Base-by-base conservation (phyloP, 1,284 basidiomycete species). In the Dichomitus squalens region DNA sequence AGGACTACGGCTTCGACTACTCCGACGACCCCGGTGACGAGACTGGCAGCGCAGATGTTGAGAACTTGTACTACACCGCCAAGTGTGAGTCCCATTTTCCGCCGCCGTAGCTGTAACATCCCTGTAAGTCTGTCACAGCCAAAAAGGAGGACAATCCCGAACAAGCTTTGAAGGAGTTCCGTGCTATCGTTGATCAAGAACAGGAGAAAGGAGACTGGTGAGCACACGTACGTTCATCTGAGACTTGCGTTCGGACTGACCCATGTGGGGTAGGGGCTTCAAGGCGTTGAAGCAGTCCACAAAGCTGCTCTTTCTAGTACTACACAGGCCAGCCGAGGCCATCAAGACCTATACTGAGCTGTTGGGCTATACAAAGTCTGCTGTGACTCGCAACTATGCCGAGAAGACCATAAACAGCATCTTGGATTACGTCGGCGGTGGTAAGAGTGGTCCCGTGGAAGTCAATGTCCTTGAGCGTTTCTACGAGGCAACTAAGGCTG, bases 361-460 rank as follows among this genome's bases (percentile, higher is more conserved):
- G 2, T 78, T 98, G 55, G 86, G 88, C 0, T 99, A 98, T 74
- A 98, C 95, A 11, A 96, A 95, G 72, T 92, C 91, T 8, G 91
- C 92, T 1, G 92, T 95, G 14, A 95, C 93, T 3, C 84, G 93
- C 40, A 95, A 95, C 68, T 92, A 95, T 68, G 93, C 93, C 7
- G 97, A 99, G 75, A 99, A 99, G 79, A 92, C 93, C 7, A 99
- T 99, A 80, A 99, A 98, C 73, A 93, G 93, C 59, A 98, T 99
- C 61, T 79, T 99, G 63, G 97, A 99, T 73, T 99, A 99, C 69
- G 97, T 99, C 40, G 95, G 95, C 29, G 95, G 95, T 61, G 93
- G 93, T 52, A 95, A 93, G 70, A 84, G 87, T 46, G 90, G 88
- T 0, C 79, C 81, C 1, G 87, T 97, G 4, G 90, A 96, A 59